Base-by-base conservation (phyloP, 2,329 filamentous ascomycete genomes). In the Calonectria hawksworthii region DNA sequence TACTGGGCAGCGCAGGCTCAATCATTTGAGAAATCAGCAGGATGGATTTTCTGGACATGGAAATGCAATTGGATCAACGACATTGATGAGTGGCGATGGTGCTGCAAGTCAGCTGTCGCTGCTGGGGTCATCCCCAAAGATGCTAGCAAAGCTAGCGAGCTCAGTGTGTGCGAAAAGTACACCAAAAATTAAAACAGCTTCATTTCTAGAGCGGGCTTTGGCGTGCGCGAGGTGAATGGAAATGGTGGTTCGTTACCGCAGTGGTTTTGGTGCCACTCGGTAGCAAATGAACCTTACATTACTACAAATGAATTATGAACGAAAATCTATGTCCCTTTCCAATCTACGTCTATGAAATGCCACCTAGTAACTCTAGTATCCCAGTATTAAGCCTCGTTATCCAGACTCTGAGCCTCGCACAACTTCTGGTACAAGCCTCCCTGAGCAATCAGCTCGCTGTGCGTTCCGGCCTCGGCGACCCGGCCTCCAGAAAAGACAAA, bases 41-140 rank as follows among this genome's bases (percentile, higher is more conserved):
- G 90, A 0, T 92, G 90, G 90, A 81, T 90, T 4, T 93, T 92
- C 79, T 93, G 91, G 91, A 87, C 87, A 0, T 93, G 91, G 91
- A 93, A 92, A 83, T 83, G 81, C 52, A 77, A 79, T 32, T 76
- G 77, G 77, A 77, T 50, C 61, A 65, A 78, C 0, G 90, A 81
- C 21, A 87, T 76, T 72, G 85, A 84, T 44, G 87, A 89, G 76
- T 89, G 86, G 83, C 81, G 87, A 28, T 90, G 88, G 89, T 87
- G 86, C 74, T 90, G 90, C 77, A 74, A 82, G 70, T 75, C 76
- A 51, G 80, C 82, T 1, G 81, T 82, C 13, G 75, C 68, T 0
- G 81, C 79, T 0, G 81, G 81, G 2, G 81, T 77, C 7, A 82
- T 83, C 63, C 81, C 81, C 0, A 72, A 78, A 6, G 79, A 83